phyloP scores from a whole-genome alignment of 2,329 filamentous ascomycete genomes.

The Microcyclosporella mali region DNA sequence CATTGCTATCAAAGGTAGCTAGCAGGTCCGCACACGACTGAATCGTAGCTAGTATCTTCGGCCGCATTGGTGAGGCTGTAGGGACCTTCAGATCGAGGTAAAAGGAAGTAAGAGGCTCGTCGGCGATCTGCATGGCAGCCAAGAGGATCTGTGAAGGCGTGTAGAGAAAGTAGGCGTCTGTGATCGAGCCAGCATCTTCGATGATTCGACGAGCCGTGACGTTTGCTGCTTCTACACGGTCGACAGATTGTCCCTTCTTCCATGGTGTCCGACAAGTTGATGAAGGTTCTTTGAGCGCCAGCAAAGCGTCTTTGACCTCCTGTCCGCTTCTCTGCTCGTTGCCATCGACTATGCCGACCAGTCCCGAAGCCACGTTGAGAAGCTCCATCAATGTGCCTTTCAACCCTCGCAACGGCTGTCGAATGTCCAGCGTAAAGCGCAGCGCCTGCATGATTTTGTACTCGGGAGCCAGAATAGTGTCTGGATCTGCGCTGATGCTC shows the following conservation, averaged over 20 bases:
- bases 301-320: constrained; percentile 19
- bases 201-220: constrained; percentile 65
- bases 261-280: constrained; percentile 18
- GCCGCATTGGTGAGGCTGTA: constrained; percentile 11
- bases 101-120: constrained; percentile 54
- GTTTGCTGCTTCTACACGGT: constrained; percentile 59
- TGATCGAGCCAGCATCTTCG: constrained; percentile 68
- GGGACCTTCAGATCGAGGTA: constrained; percentile 42
- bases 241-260: constrained; percentile 25
- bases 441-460: constrained; percentile 89
- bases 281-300: constrained; percentile 12
- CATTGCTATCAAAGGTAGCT: constrained; percentile 19
- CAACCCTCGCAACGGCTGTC: constrained; percentile 80
- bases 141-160: constrained; percentile 93
- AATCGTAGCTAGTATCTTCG: constrained; percentile 36
- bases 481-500: constrained; percentile 58
- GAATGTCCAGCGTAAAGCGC: constrained; percentile 87
- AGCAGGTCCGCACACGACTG: constrained; percentile 38
- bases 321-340: constrained; percentile 13
- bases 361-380: constrained; percentile 58
- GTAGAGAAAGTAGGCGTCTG: constrained; percentile 95
- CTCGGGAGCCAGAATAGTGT: constrained; percentile 81
- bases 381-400: constrained; percentile 84
- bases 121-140: constrained; percentile 68
- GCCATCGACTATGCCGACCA: constrained; percentile 37